Evolutionary conservation across 148 eudicot species (phyloP), one percentile per base, ranked within the genome.

Genomic region (Persicaria tinctoria): DNA sequence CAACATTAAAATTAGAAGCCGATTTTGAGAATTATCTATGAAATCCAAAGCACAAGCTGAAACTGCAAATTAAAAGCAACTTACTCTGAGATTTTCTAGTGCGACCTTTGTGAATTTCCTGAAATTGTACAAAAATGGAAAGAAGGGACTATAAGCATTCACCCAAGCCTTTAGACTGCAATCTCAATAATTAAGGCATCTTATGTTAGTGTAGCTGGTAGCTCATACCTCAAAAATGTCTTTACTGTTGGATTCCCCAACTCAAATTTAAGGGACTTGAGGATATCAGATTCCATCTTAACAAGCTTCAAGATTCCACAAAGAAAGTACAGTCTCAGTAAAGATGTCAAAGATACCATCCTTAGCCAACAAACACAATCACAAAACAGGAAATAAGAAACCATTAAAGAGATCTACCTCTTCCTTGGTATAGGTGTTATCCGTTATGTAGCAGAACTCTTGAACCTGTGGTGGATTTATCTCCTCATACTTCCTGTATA

Each of bases 261-360:
- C 80, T 91, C 96, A 79, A 85, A 91, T 38, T 80, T 81, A 50
- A 91, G 91, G 54, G 80, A 68, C 77, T 82, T 84, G 50, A 93
- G 91, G 51, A 93, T 80, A 81, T 93, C 92, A 54, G 91, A 87
- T 82, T 93, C 98, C 98, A 93, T 93, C 70, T 87, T 84, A 12
- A 93, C 89, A 54, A 84, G 84, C 86, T 83, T 55, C 57, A 53
- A 5, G 75, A 54, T 49, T 41, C 47, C 47, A 14, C 46, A 63
- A 41, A 79, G 66, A 23, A 41, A 1, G 66, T 0, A 7, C 55
- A 79, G 0, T 27, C 41, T 78, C 64, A 80, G 51, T 64, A 32
- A 64, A 64, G 48, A 38, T 66, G 47, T 38, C 63, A 57, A 57
- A 57, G 5, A 53, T 57, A 66, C 16, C 18, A 66, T 66, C 17